Evolutionary conservation across 306 rosid species (phyloP).

Genomic region (Sesbania bispinosa): DNA sequence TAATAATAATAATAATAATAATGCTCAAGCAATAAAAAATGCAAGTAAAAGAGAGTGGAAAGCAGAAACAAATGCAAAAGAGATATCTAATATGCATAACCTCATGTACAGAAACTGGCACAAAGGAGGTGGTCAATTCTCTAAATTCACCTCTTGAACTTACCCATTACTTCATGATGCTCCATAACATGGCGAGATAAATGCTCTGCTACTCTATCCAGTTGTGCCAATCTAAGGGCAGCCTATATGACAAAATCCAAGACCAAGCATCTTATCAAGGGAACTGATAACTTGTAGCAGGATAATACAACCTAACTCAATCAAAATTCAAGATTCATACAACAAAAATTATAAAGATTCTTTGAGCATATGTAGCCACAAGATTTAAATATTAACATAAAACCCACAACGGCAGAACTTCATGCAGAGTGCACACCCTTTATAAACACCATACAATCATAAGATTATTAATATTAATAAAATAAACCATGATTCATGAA

Average conservation of each 20-base stretch:
- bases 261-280: conserved; percentile 19
- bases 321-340: conserved; percentile 17
- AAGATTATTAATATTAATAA: neutral
- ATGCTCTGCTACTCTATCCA: conserved; percentile 86
- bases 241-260: conserved; percentile 55
- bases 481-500: neutral
- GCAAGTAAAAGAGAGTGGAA: conserved; percentile 2
- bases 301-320: conserved; percentile 6
- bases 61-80: conserved; percentile 16
- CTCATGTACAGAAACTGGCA: neutral
- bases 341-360: neutral
- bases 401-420: neutral
- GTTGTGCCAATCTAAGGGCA: conserved; percentile 80
- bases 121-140: conserved; percentile 15
- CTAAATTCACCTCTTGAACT: conserved; percentile 35
- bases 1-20: neutral
- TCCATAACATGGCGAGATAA: conserved; percentile 93
- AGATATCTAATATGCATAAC: conserved; percentile 18
- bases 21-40: neutral
- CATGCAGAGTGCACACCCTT: neutral
- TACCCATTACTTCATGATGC: conserved; percentile 99
- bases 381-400: neutral
- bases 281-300: conserved; percentile 13
- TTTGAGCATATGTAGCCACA: neutral
- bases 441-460: neutral